Evolutionary conservation across 176 grass and related monocot species (phyloP).

Genomic region (Zea luxurians): DNA sequence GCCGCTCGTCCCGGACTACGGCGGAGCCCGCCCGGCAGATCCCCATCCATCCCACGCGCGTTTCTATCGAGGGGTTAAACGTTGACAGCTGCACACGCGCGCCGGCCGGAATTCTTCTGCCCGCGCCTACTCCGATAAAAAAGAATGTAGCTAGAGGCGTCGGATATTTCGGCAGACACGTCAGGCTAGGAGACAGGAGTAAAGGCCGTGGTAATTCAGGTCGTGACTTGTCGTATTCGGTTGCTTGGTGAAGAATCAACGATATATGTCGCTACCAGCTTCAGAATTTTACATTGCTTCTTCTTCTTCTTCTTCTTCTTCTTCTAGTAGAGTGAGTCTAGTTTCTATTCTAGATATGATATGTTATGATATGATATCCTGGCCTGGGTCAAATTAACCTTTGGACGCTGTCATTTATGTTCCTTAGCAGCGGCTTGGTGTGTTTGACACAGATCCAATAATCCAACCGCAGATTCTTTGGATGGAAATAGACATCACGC

Average conservation of each 20-base stretch:
- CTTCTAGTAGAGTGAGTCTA: neutral
- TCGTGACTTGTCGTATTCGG: constrained; percentile 24
- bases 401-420: neutral
- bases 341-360: neutral
- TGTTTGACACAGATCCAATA: constrained; percentile 39
- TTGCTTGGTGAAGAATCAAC: constrained; percentile 45
- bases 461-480: constrained; percentile 8
- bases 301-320: too few relatives aligned
- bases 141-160: constrained; percentile 14
- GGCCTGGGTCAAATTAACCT: neutral
- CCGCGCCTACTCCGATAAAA: neutral
- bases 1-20: too few relatives aligned
- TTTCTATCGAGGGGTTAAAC: neutral
- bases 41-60: neutral
- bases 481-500: neutral
- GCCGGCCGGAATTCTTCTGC: neutral
- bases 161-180: neutral
- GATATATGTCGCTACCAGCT: neutral
- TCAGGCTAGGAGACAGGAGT: constrained; percentile 9
- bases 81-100: too few relatives aligned
- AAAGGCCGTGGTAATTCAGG: constrained; percentile 45
- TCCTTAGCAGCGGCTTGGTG: neutral
- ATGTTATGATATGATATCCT: neutral
- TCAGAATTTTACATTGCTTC: neutral
- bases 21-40: neutral